Evolutionary conservation across 345 rosid species (phyloP), one percentile per base, ranked within the genome.

Genomic region (Linum lewisii): DNA sequence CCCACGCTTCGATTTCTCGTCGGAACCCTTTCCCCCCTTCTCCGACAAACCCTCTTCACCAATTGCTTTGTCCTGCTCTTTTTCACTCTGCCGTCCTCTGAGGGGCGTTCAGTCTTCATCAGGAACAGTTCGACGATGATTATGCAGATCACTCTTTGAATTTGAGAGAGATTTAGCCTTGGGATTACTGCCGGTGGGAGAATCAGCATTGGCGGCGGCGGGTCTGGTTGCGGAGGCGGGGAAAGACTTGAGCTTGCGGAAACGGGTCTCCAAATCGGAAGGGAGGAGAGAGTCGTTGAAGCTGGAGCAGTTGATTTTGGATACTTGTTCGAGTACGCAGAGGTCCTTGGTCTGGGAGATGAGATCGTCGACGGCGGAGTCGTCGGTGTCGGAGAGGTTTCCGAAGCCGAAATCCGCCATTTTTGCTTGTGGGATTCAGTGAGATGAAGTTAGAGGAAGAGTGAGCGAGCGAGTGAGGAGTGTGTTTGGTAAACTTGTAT

Each of bases 401-500:
- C 83, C 80, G 57, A 79, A 76, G 74, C 82, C 80, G 57, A 79
- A 76, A 74, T 85, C 88, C 19, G 79, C 85, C 97, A 90, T 87
- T 62, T 0, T 36, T 56, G 20, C 3, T 19, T 9, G 1, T 8
- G 7, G 34, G 34, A 29, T 34, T 34, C 1, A 34, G 38, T 4
- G 0, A n/a, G 14, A 13, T n/a, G n/a, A 57, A 45, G 25, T 11
- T 44, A n/a, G 36, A n/a, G 36, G 13, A 26, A 38, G 58, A 49
- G 23, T 42, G 14, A 42, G 45, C 2, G 45, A 38, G 47, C 13
- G 47, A 10, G 47, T 42, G 47, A 16, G 18, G 47, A 16, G 18
- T 42, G 34, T 5, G 7, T 42, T 42, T 5, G 4, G 47, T 1
- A 16, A 42, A 16, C 47, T 16, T 42, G 15, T 42, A 11, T 42